Evolutionary conservation across 148 eudicot genomes (phyloP).

Genomic region (Camellia lanceoleosa): DNA sequence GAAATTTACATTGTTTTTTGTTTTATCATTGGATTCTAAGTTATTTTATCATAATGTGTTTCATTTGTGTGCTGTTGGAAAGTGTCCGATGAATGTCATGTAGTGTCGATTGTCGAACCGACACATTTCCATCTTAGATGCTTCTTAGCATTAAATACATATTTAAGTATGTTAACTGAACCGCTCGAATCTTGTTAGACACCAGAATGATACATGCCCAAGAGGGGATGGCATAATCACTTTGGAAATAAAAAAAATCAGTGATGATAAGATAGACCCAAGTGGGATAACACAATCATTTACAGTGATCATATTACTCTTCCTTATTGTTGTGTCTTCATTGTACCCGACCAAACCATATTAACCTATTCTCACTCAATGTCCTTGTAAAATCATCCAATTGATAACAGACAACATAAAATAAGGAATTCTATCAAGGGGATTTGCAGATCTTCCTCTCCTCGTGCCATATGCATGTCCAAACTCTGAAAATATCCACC

Average conservation of each 20-base stretch:
- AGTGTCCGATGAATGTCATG: no score
- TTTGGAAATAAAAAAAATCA: background rate
- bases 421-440: background rate
- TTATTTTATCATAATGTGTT: no score
- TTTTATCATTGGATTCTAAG: no score
- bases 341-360: no score
- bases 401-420: background rate
- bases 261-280: background rate
- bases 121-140: no score
- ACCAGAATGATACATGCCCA: background rate
- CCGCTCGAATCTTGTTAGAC: background rate
- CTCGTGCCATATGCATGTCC: background rate
- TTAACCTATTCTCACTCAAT: background rate
- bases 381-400: background rate
- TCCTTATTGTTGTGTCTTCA: no score
- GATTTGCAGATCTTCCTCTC: background rate
- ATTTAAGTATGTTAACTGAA: background rate
- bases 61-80: no score
- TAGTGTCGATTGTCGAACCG: no score
- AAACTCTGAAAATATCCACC: no score
- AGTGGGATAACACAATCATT: background rate
- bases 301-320: background rate
- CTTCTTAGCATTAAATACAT: background rate
- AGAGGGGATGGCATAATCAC: background rate
- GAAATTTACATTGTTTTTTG: no score